These are phyloP conservation scores for Lepidium sativum DNA, from an alignment of 345 rosid species.

Conservation along the genomic window DNA sequence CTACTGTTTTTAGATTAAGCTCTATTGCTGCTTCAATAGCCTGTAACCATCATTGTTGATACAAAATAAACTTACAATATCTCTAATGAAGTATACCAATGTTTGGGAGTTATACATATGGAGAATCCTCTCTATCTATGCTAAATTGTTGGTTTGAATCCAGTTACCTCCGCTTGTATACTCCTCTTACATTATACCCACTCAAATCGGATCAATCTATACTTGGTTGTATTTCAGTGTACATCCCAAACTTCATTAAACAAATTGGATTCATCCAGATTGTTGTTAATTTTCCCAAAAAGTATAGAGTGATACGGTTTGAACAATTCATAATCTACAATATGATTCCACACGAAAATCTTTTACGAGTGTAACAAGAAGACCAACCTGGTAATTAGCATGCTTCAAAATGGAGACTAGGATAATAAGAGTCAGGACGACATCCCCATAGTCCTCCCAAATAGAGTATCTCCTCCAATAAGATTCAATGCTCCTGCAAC, in stretches of 20 bases:
- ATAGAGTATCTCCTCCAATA: slow-evolving; percentile 83
- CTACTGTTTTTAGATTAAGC: slow-evolving; percentile 63
- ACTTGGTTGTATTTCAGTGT: no score
- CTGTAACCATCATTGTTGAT: slow-evolving; percentile 27
- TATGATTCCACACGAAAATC: neutral
- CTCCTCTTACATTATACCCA: no score
- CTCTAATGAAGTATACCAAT: neutral
- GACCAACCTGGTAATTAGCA: slow-evolving; percentile 92
- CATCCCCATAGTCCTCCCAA: slow-evolving; percentile 98
- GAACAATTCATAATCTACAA: neutral
- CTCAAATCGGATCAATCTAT: no score
- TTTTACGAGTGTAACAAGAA: neutral
- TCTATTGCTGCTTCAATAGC: slow-evolving; percentile 95
- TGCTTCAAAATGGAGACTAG: slow-evolving; percentile 90
- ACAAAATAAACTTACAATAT: neutral
- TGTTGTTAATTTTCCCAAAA: no score
- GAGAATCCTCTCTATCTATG: no score
- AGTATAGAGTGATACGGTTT: neutral
- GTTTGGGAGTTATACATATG: neutral
- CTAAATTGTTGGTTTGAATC: neutral
- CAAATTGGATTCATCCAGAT: no score
- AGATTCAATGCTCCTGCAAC: slow-evolving; percentile 95
- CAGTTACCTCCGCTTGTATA: no score
- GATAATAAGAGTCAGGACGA: slow-evolving; percentile 64
- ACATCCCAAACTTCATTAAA: no score